Conservation (phyloP, 1,284 basidiomycete genomes). For the Blastosporella zonata region DNA sequence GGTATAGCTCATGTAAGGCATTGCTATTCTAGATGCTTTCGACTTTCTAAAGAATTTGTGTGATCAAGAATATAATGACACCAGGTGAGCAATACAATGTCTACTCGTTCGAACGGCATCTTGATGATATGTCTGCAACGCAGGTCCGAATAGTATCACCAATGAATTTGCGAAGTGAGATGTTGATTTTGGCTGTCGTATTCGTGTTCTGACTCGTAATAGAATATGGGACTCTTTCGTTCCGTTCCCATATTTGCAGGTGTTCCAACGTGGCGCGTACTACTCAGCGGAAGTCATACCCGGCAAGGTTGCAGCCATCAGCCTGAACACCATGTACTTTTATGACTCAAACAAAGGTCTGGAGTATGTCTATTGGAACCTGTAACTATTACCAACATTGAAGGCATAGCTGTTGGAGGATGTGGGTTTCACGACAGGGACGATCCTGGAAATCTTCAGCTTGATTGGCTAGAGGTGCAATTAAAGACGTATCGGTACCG, state of each 20-base stretch:
- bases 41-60: conserved; percentile 13
- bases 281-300: conserved; percentile 83
- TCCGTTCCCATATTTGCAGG: conserved; percentile 77
- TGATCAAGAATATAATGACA: conserved; percentile 58
- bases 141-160: conserved; percentile 81
- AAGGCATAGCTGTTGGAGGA: conserved; percentile 56
- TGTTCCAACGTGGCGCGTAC: conserved; percentile 85
- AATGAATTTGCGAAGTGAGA: conserved; percentile 70
- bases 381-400: background rate
- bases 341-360: conserved; percentile 88
- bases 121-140: conserved; percentile 14
- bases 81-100: conserved; percentile 42
- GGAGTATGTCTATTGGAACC: conserved; percentile 13
- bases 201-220: conserved; percentile 16
- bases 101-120: background rate
- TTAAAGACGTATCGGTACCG: conserved; percentile 68
- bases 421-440: conserved; percentile 56
- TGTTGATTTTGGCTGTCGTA: conserved; percentile 13
- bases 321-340: conserved; percentile 91
- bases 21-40: conserved; percentile 9
- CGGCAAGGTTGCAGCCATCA: conserved; percentile 75
- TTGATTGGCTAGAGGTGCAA: conserved; percentile 92
- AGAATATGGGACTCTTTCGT: conserved; percentile 87
- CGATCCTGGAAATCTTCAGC: conserved; percentile 81
- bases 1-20: conserved; percentile 57